Conservation (phyloP, 768 basidiomycete species). For the Naganishia vaughanmartiniae region DNA sequence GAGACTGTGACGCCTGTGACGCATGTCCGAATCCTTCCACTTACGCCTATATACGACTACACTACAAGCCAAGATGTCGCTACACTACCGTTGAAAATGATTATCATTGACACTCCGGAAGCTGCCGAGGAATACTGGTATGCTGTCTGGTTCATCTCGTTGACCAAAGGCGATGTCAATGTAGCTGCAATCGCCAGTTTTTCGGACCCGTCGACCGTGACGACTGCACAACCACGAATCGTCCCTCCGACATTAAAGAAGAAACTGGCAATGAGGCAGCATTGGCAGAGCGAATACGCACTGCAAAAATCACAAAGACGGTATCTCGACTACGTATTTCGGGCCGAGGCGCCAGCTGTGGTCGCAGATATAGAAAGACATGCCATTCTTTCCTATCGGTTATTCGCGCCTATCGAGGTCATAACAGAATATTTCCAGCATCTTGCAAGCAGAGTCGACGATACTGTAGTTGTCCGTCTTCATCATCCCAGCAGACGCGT, state of each 20-base stretch:
- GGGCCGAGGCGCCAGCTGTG: neutral
- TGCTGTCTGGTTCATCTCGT: constrained; percentile 25
- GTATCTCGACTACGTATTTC: constrained; percentile 23
- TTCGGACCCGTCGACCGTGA: constrained; percentile 4
- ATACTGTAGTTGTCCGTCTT: neutral
- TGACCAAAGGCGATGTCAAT: constrained; percentile 20
- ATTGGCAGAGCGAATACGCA: constrained; percentile 25
- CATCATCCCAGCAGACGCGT: neutral
- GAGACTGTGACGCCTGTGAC: neutral
- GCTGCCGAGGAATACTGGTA: constrained; percentile 28
- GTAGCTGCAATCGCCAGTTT: neutral
- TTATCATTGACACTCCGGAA: neutral
- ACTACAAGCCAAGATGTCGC: neutral
- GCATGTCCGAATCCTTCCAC: neutral
- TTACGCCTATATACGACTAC: constrained; percentile 22
- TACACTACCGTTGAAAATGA: neutral
- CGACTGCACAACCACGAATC: neutral
- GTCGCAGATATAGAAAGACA: neutral
- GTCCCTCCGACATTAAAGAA: neutral
- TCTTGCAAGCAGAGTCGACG: neutral
- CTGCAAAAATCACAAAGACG: constrained; percentile 28
- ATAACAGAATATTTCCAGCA: constrained; percentile 5
- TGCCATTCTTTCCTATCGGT: constrained; percentile 19
- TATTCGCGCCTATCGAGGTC: constrained; percentile 25
- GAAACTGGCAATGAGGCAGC: neutral